Conservation (phyloP, 108 stramenopile species). For the Discostella stelligeroides region DNA sequence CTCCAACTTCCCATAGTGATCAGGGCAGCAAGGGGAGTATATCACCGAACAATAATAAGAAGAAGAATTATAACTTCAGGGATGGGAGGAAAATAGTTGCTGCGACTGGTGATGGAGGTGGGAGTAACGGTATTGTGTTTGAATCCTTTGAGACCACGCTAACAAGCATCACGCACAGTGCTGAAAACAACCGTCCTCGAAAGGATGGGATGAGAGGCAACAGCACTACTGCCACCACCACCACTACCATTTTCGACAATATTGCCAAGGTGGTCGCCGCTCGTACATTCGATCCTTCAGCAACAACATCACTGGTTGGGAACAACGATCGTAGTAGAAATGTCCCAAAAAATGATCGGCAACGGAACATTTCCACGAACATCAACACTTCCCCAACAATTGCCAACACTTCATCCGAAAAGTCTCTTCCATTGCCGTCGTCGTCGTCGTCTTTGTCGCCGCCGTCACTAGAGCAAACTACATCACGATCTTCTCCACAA, state of each 20-base stretch:
- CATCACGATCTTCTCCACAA: slow-evolving; percentile 3
- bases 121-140: background rate
- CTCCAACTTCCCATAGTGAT: background rate
- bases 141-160: background rate
- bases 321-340: slow-evolving; percentile 9
- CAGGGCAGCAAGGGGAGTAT: slow-evolving; percentile 4
- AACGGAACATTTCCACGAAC: background rate
- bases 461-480: slow-evolving; percentile 17
- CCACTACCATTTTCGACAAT: slow-evolving; percentile 3
- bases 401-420: background rate
- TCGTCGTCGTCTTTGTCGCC: no score
- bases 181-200: background rate
- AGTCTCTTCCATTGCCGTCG: background rate
- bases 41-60: background rate
- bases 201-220: background rate
- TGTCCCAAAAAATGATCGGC: background rate
- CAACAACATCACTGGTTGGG: background rate
- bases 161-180: background rate
- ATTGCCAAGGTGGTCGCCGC: slow-evolving; percentile 9
- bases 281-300: background rate
- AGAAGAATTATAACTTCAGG: slow-evolving; percentile 1
- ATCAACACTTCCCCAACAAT: background rate
- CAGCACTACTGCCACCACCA: background rate
- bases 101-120: background rate
- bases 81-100: no score